Conservation (phyloP, 352 stramenopile genomes). For the Nothophytophthora sp. region DNA sequence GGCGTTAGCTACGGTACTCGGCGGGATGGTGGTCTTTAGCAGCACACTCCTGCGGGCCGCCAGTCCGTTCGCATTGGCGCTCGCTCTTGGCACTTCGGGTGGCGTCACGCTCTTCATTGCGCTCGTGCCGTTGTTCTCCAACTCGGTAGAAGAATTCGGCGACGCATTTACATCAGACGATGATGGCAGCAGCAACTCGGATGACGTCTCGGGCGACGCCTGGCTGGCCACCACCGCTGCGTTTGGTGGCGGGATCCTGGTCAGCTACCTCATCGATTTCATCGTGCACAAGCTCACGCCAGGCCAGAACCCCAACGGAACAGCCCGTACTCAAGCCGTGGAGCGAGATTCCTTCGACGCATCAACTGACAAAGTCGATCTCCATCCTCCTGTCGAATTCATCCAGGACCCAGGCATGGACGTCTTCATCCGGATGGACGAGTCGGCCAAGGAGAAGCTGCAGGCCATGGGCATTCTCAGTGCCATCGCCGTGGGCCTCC, state of each 20-base stretch:
- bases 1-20: slow-evolving; percentile 49
- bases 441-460: slow-evolving; percentile 57
- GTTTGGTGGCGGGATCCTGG: slow-evolving; percentile 81
- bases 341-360: slow-evolving; percentile 23
- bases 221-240: slow-evolving; percentile 78
- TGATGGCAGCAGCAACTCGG: slow-evolving; percentile 8
- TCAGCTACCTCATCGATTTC: slow-evolving; percentile 47
- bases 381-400: slow-evolving; percentile 28
- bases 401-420: slow-evolving; percentile 23
- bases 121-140: slow-evolving; percentile 60
- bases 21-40: slow-evolving; percentile 55
- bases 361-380: slow-evolving; percentile 16
- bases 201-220: slow-evolving; percentile 28
- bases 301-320: slow-evolving; percentile 31
- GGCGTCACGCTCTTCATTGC: slow-evolving; percentile 75
- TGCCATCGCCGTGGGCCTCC: slow-evolving; percentile 93
- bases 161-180: slow-evolving; percentile 32
- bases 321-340: slow-evolving; percentile 23
- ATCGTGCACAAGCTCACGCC: slow-evolving; percentile 43
- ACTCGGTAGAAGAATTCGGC: slow-evolving; percentile 23
- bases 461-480: slow-evolving; percentile 91
- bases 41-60: slow-evolving; percentile 46
- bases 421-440: slow-evolving; percentile 40
- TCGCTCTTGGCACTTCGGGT: slow-evolving; percentile 48
- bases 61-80: slow-evolving; percentile 45